Percentiles rank a stretch among this genome's conserved stretches.
Evolutionary conservation across 306 rosid species (phyloP).

Genomic region (Quercus berberidifolia): DNA sequence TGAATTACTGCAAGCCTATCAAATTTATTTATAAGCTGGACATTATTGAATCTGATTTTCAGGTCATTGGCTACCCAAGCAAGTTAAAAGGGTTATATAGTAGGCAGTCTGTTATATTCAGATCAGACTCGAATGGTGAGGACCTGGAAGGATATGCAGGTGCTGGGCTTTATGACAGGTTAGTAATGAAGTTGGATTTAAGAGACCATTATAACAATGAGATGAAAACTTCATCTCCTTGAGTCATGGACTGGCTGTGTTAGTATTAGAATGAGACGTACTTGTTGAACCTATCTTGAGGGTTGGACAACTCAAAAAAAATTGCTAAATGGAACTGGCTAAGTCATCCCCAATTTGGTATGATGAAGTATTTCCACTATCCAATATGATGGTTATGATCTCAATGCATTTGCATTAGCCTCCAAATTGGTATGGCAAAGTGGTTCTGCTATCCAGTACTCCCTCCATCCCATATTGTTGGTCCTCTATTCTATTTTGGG

Average conservation of each 20-base stretch:
- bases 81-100: conserved; percentile 28
- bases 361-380: no score
- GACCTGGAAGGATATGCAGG: conserved; percentile 45
- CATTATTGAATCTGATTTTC: conserved; percentile 3
- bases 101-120: conserved; percentile 31
- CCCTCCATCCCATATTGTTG: no score
- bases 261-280: neutral
- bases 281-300: neutral
- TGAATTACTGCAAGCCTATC: neutral
- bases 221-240: neutral
- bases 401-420: no score
- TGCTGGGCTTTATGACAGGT: conserved; percentile 44
- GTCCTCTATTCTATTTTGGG: no score
- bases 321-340: no score
- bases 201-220: neutral
- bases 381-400: no score
- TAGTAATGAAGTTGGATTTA: neutral
- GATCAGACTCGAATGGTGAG: conserved; percentile 41
- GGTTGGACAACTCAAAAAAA: no score
- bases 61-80: conserved; percentile 32
- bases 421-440: no score
- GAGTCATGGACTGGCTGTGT: neutral
- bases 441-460: no score
- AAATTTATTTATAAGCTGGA: neutral
- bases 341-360: no score